Base-by-base conservation (phyloP, 805 yeast genomes). In the Metschnikowia lunata region DNA sequence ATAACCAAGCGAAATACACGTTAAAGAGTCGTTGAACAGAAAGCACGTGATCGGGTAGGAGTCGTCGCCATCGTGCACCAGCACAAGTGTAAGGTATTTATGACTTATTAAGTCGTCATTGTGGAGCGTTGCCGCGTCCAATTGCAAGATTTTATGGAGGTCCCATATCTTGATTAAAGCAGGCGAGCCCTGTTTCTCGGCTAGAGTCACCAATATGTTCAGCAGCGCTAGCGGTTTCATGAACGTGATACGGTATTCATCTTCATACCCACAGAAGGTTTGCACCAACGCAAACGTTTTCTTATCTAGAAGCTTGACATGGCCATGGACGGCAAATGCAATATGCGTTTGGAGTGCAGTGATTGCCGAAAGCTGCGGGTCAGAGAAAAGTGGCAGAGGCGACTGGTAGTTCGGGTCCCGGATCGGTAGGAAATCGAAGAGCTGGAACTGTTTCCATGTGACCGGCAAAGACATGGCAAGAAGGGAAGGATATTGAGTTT, bases 401-500 rank as follows among this genome's bases (percentile, higher is more conserved):
- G 83, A 70, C 7, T 83, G 82, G 45, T 77, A 74, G 47, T 77
- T 69, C 6, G 98, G 98, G 59, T 93, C 99, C 48, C 82, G 68
- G 14, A 93, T 84, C 6, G 97, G 97, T 0, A 82, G 74, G 31
- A 79, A 74, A 42, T 88, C 96, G 61, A 85, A 89, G 63, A 91
- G 85, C 48, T 87, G 88, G 64, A 91, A 86, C 58, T 86, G 96
- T 47, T 91, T 72, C 90, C 90, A 85, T 35, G 63, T 48, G 8
- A 54, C 44, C 15, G 62, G 59, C 28, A 50, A 48, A 27, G 54
- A 47, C 60, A 55, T 52, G 42, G 9, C 23, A 18, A 18, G 5
- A 18, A 18, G 23, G 23, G 4, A 18, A 18, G 23, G 23, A 8
- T 38, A 10, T 36, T 9, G 27, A 8, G 28, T 26, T 15, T 23